These are phyloP conservation scores for Podospora pseudocomata DNA, from an alignment of 495 filamentous ascomycete genomes.

Conservation along the genomic window DNA sequence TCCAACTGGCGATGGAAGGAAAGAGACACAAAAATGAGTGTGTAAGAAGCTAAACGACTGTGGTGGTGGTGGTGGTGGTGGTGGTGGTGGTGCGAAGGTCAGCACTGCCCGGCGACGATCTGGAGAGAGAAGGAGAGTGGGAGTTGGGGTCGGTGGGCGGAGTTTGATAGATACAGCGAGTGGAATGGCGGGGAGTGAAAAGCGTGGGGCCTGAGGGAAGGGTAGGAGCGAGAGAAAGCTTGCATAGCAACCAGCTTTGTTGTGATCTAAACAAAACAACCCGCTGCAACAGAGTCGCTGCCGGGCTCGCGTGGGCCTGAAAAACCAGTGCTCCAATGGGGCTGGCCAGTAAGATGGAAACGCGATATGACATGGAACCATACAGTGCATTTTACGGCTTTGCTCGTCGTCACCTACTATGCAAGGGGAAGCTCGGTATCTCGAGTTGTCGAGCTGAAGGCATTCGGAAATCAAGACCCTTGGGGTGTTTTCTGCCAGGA, in stretches of 20 bases:
- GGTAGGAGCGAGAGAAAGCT: neutral
- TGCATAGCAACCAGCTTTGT: neutral
- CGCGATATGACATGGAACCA: neutral
- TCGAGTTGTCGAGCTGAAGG: neutral
- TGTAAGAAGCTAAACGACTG: constrained; percentile 2
- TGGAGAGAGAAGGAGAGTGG: neutral
- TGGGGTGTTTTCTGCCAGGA: neutral
- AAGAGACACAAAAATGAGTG: neutral
- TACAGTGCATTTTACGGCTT: neutral
- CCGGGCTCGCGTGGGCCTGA: neutral
- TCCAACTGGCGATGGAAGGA: neutral
- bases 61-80: neutral
- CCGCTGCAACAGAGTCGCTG: neutral
- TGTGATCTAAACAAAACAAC: neutral
- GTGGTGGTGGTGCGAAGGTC: neutral
- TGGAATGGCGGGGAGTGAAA: neutral
- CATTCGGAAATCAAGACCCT: neutral
- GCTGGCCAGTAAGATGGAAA: neutral
- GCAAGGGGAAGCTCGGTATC: neutral
- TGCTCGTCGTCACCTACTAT: neutral
- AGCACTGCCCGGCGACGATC: neutral
- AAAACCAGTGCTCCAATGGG: neutral
- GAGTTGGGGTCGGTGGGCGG: neutral
- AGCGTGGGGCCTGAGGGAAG: neutral
- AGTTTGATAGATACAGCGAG: neutral